These are phyloP conservation scores for Leccinum incarnatum DNA, from an alignment of 768 basidiomycete species.

Conservation along the genomic window DNA sequence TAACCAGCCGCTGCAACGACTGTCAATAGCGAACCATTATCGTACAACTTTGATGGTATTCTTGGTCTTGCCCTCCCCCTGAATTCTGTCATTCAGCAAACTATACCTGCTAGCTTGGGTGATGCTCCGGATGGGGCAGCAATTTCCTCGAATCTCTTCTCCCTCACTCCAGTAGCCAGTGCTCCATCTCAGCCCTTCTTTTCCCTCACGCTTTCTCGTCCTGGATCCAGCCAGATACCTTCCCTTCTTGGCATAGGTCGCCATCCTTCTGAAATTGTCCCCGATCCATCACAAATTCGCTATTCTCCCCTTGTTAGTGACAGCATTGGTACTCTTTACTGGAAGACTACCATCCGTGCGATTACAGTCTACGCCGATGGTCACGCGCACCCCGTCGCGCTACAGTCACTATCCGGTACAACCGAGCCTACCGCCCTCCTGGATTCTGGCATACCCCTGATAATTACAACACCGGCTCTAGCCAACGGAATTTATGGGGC, in stretches of 20 bases:
- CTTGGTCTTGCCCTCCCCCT: conserved; percentile 73
- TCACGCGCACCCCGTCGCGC: conserved; percentile 33
- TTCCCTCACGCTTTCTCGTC: conserved; percentile 65
- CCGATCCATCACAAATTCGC: conserved; percentile 48
- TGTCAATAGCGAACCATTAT: conserved; percentile 57
- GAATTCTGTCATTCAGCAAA: conserved; percentile 61
- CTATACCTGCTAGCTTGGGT: conserved; percentile 46
- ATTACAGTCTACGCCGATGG: conserved; percentile 63
- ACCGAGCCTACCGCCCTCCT: conserved; percentile 62
- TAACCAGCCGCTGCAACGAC: conserved; percentile 53
- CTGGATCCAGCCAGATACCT: conserved; percentile 55
- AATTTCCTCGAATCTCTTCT: conserved; percentile 68
- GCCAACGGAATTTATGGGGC: conserved; percentile 81
- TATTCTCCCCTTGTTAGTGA: conserved; percentile 49
- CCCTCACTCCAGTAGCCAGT: conserved; percentile 49
- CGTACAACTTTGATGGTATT: conserved; percentile 58
- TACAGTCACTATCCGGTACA: conserved; percentile 42
- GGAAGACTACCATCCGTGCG: conserved; percentile 57
- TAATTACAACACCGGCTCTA: conserved; percentile 56
- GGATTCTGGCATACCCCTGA: conserved; percentile 68
- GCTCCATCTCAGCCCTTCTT: conserved; percentile 65
- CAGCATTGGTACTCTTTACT: conserved; percentile 46
- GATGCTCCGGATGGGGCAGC: conserved; percentile 63
- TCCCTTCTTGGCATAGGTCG: conserved; percentile 66
- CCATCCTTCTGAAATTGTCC: conserved; percentile 55